Conservation (phyloP, 768 basidiomycete genomes). For the Collybiopsis luxurians region DNA sequence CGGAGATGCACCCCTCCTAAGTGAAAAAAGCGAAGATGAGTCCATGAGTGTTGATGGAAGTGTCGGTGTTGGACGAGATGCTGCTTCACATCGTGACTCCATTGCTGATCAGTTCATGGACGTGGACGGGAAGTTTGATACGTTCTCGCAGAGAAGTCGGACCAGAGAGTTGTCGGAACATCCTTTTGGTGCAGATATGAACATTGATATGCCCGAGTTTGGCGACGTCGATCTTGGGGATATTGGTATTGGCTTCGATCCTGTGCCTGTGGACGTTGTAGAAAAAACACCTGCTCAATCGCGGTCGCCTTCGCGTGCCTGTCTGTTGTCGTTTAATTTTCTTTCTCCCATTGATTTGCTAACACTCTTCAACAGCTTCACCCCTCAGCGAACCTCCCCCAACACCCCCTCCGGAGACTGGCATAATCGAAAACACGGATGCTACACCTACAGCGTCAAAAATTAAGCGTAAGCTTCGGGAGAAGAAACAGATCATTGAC, state of each 20-base stretch:
- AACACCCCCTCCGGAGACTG: conserved; percentile 72
- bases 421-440: conserved; percentile 16
- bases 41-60: conserved; percentile 56
- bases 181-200: conserved; percentile 56
- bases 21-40: conserved; percentile 42
- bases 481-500: conserved; percentile 90
- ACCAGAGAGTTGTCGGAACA: conserved; percentile 68
- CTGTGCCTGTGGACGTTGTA: conserved; percentile 37
- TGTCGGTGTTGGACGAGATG: conserved; percentile 78
- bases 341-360: background rate
- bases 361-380: conserved; percentile 49
- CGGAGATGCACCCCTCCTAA: conserved; percentile 49
- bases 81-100: conserved; percentile 49
- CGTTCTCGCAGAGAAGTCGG: conserved; percentile 54
- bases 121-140: conserved; percentile 46
- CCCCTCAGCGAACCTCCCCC: conserved; percentile 72
- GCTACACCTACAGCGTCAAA: conserved; percentile 30
- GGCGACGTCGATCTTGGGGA: conserved; percentile 24
- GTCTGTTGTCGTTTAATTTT: conserved; percentile 38
- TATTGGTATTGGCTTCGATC: conserved; percentile 63
- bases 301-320: conserved; percentile 63
- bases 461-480: conserved; percentile 52
- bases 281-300: conserved; percentile 61
- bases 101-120: conserved; percentile 62
- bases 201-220: conserved; percentile 38